These are phyloP conservation scores for Auricularia heimuer DNA, from an alignment of 768 basidiomycete genomes.

Conservation along the genomic window DNA sequence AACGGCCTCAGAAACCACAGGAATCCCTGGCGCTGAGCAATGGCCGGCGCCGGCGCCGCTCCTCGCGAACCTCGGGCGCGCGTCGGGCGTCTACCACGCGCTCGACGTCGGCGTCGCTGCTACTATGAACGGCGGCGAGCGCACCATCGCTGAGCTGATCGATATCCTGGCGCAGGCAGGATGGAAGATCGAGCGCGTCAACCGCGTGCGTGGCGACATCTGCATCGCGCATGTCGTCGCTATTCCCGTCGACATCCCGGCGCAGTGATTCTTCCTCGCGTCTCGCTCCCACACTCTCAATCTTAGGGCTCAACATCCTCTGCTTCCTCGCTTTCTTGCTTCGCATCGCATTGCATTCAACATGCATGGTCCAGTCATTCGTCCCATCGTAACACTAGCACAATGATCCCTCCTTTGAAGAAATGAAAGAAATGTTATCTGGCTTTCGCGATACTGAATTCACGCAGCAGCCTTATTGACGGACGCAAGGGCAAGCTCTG, in stretches of 20 bases:
- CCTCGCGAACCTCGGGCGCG: conserved; percentile 16
- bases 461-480: too few relatives aligned
- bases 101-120: conserved; percentile 40
- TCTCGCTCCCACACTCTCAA: too few relatives aligned
- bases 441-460: too few relatives aligned
- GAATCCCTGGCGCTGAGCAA: conserved; percentile 29
- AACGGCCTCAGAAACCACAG: conserved; percentile 7
- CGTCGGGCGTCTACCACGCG: conserved; percentile 8
- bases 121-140: conserved; percentile 58
- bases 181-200: conserved; percentile 30
- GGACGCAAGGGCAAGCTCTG: neutral
- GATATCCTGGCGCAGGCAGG: conserved; percentile 46
- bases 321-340: too few relatives aligned
- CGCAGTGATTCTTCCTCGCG: too few relatives aligned
- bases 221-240: neutral
- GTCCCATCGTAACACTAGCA: too few relatives aligned
- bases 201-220: conserved; percentile 3
- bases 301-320: too few relatives aligned
- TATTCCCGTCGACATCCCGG: neutral
- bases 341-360: too few relatives aligned
- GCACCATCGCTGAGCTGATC: conserved; percentile 55
- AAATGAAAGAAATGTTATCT: too few relatives aligned
- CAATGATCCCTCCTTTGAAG: too few relatives aligned
- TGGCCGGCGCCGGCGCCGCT: conserved; percentile 15
- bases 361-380: too few relatives aligned